Base-by-base conservation (phyloP, 495 filamentous ascomycete genomes). In the Lineolata rhizophorae region DNA sequence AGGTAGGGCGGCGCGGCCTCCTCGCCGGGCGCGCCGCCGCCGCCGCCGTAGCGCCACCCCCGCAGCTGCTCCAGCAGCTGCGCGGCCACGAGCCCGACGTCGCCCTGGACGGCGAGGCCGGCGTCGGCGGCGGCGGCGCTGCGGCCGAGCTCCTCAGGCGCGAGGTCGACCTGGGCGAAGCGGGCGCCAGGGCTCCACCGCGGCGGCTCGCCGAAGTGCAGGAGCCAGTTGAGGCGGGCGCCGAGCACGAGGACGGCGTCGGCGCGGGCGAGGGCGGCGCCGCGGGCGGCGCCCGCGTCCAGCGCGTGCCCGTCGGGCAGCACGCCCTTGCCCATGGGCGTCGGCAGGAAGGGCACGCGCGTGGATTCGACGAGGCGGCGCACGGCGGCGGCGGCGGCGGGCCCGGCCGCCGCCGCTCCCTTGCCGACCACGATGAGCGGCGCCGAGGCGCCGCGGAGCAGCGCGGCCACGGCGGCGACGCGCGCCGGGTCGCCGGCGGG, bases 271-370 rank as follows among this genome's bases (percentile, higher is more conserved):
- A 72, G 49, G 0, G 68, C 68, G 3, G 60, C 52, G 22, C 65
- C 70, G 29, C 69, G 59, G 2, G 69, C 65, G 24, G 65, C 60
- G 12, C 67, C 60, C 5, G 49, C 46, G 42, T 74, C 72, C 21
- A 55, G 50, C 0, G 59, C 53, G 39, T 70, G 63, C 0, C 59
- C 61, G 41, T 72, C 67, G 4, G 65, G 57, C 1, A 72, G 32
- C 1, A 72, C 58, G 11, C 69, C 70, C 44, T 72, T 73, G 5
- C 66, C 68, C 61, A 73, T 73, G 3, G 70, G 70, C 1, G 62
- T 68, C 0, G 69, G 65, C 2, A 75, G 48, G 46, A 73, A 73
- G 2, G 64, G 67, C 3, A 75, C 53, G 12, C 60, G 44, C 2
- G 64, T 61, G 34, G 18, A 27, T 34, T 60, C 42, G 25, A 75